Conservation (phyloP, 129 eudicot species). For the sunflower (Helianthus annuus) region HanXRQr2.0-SUNRISE NC_035436.2:108430339-108430838, state of each 20-base stretch:
- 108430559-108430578: neutral
- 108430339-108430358: neutral
- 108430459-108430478: neutral
- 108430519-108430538: neutral
- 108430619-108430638: neutral
- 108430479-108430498: neutral
- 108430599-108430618: conserved; percentile 1
- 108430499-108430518: neutral
- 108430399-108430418: neutral
- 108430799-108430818: conserved; percentile 95
- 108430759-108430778: conserved; percentile 99
- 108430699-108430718: conserved; percentile 99
- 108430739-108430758: conserved; percentile 99
- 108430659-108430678: conserved; percentile 89
- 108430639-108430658: conserved; percentile 52
- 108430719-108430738: conserved; percentile 87
- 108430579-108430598: neutral
- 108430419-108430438: neutral
- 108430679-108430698: conserved; percentile 90
- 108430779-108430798: conserved; percentile 99
- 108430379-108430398: neutral
- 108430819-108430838: conserved; percentile 78
- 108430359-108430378: too few species aligned
- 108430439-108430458: neutral
- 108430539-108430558: neutral